Evolutionary conservation across 1,284 basidiomycete genomes (phyloP).

Genomic region (Tremellales sp.): DNA sequence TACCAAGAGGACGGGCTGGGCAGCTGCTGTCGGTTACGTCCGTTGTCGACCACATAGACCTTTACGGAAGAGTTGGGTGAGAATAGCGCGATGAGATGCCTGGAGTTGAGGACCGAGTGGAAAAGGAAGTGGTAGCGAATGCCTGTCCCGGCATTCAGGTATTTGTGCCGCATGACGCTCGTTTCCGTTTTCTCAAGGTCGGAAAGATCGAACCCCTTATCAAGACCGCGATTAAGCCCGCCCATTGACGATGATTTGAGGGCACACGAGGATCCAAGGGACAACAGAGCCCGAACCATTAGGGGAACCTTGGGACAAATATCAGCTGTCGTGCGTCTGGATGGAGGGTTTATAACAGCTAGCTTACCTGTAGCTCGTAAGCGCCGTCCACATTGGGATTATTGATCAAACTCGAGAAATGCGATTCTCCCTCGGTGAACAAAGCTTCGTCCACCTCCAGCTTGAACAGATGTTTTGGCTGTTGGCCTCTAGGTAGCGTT

Average conservation of each 20-base stretch:
- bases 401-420: slow-evolving; percentile 88
- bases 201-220: slow-evolving; percentile 75
- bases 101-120: slow-evolving; percentile 70
- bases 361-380: slow-evolving; percentile 90
- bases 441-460: slow-evolving; percentile 78
- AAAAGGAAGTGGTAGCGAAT: slow-evolving; percentile 88
- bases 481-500: slow-evolving; percentile 74
- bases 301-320: too few species aligned
- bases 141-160: slow-evolving; percentile 70
- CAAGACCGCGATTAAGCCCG: slow-evolving; percentile 79
- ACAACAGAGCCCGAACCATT: slow-evolving; percentile 74
- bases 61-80: slow-evolving; percentile 66
- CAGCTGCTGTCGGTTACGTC: slow-evolving; percentile 75
- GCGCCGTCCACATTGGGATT: slow-evolving; percentile 94
- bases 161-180: slow-evolving; percentile 62
- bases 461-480: slow-evolving; percentile 76
- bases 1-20: slow-evolving; percentile 74
- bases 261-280: slow-evolving; percentile 77
- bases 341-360: slow-evolving; percentile 51
- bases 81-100: slow-evolving; percentile 92
- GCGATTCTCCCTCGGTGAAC: slow-evolving; percentile 78
- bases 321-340: slow-evolving; percentile 47
- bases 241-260: slow-evolving; percentile 61
- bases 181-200: slow-evolving; percentile 68
- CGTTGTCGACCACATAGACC: slow-evolving; percentile 87